Percentiles rank a stretch among this genome's conserved stretches.
These are phyloP conservation scores for Solanum pinnatisectum DNA, from an alignment of 257 asterid species.

Conservation along the genomic window DNA sequence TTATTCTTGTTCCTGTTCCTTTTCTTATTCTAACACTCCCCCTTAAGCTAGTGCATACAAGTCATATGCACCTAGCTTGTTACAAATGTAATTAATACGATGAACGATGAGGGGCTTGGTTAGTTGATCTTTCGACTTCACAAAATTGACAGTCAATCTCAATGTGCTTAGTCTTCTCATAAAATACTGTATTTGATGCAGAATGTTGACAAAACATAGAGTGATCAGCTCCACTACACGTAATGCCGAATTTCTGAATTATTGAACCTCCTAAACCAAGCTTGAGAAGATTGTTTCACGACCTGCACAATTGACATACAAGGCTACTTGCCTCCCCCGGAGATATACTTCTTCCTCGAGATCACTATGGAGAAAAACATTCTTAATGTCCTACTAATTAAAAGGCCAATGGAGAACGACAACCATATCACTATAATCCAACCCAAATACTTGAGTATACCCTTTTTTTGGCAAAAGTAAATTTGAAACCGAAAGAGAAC, in stretches of 20 bases:
- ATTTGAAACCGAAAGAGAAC: neutral
- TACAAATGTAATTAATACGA: neutral
- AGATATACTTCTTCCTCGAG: neutral
- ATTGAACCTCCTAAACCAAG: neutral
- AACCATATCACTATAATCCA: neutral
- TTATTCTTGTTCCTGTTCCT: no score
- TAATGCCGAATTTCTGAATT: neutral
- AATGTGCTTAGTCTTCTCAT: neutral
- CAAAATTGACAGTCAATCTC: neutral
- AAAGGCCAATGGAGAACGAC: neutral
- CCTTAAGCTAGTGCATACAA: neutral
- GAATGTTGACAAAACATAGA: neutral
- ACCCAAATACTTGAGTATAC: neutral
- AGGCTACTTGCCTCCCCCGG: neutral
- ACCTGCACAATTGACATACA: neutral
- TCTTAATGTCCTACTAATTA: neutral
- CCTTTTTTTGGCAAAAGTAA: neutral
- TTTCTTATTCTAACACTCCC: neutral
- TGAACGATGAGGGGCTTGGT: neutral
- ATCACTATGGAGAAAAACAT: neutral
- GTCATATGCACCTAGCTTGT: neutral
- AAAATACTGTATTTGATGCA: neutral
- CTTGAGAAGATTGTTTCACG: neutral
- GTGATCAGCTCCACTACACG: neutral
- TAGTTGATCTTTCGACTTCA: neutral